Percentiles rank a stretch among this genome's conserved stretches.
Evolutionary conservation across 2,329 filamentous ascomycete genomes (phyloP).

Genomic region (Fusarium devonianum): DNA sequence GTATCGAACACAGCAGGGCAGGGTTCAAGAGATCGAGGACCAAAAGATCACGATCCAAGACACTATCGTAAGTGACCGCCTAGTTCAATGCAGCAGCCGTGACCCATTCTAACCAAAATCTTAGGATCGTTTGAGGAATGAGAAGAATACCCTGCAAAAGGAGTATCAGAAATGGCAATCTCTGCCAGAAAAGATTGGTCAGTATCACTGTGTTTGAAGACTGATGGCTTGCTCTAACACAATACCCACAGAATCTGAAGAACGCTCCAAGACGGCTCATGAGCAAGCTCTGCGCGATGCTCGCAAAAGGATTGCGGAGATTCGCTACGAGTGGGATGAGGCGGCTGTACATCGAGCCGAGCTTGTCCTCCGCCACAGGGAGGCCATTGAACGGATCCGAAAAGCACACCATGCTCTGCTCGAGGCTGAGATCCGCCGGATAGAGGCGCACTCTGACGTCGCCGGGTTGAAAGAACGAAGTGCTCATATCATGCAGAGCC

Average conservation of each 20-base stretch:
- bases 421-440: conserved; percentile 71
- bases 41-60: conserved; percentile 52
- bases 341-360: conserved; percentile 63
- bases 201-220: conserved; percentile 37
- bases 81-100: neutral
- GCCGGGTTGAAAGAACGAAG: conserved; percentile 73
- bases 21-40: conserved; percentile 52
- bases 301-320: conserved; percentile 52
- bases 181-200: conserved; percentile 76
- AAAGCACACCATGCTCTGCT: conserved; percentile 68
- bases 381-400: conserved; percentile 68
- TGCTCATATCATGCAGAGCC: conserved; percentile 59
- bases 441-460: conserved; percentile 86
- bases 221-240: neutral
- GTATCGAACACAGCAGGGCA: conserved; percentile 46
- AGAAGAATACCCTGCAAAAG: conserved; percentile 74
- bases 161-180: conserved; percentile 69
- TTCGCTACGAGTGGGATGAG: conserved; percentile 63
- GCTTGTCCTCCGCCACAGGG: conserved; percentile 60
- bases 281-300: conserved; percentile 46
- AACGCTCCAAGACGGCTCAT: conserved; percentile 42
- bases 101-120: conserved; percentile 27
- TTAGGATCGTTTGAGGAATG: conserved; percentile 60
- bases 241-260: conserved; percentile 46
- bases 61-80: conserved; percentile 46